These are phyloP conservation scores for Basipetospora chlamydospora DNA, from an alignment of 2,329 filamentous ascomycete genomes.

Conservation along the genomic window DNA sequence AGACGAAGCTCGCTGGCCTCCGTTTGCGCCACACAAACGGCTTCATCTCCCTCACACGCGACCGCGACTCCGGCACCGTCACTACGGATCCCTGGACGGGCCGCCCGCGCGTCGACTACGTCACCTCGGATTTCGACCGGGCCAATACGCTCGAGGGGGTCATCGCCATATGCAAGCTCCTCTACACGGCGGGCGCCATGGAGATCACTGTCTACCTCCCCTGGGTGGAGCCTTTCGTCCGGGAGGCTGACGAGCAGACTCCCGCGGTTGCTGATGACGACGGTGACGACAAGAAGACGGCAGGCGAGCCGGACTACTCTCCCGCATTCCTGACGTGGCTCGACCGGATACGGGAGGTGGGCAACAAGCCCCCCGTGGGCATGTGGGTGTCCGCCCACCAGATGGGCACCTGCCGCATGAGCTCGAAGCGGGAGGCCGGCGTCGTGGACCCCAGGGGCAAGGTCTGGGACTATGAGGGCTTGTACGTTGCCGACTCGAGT, in stretches of 20 bases:
- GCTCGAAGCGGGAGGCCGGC: slow-evolving; percentile 30
- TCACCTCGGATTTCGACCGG: slow-evolving; percentile 55
- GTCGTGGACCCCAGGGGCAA: slow-evolving; percentile 43
- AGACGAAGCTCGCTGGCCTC: slow-evolving; percentile 57
- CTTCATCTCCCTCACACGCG: slow-evolving; percentile 61
- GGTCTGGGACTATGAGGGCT: slow-evolving; percentile 50
- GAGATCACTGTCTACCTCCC: slow-evolving; percentile 59
- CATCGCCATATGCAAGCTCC: slow-evolving; percentile 58
- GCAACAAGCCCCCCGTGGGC: slow-evolving; percentile 34
- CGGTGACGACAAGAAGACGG: slow-evolving; percentile 6
- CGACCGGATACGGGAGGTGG: slow-evolving; percentile 27
- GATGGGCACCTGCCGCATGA: slow-evolving; percentile 69
- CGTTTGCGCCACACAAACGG: slow-evolving; percentile 54
- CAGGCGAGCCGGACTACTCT: slow-evolving; percentile 30
- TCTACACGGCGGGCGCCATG: slow-evolving; percentile 63
- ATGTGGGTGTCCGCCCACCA: slow-evolving; percentile 62
- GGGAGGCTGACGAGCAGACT: slow-evolving; percentile 11
- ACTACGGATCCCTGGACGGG: slow-evolving; percentile 57
- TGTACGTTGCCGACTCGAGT: slow-evolving; percentile 62
- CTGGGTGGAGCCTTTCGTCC: slow-evolving; percentile 47
- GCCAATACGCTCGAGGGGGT: slow-evolving; percentile 57
- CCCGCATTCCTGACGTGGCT: slow-evolving; percentile 49
- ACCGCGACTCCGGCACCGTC: slow-evolving; percentile 61
- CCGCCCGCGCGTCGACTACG: slow-evolving; percentile 53
- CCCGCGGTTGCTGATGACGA: slow-evolving; percentile 5